Percentiles rank a stretch among this genome's conserved stretches.
These are phyloP conservation scores for Pseudogymnoascus sp. DNA, from an alignment of 2,329 filamentous ascomycete species.

Conservation along the genomic window DNA sequence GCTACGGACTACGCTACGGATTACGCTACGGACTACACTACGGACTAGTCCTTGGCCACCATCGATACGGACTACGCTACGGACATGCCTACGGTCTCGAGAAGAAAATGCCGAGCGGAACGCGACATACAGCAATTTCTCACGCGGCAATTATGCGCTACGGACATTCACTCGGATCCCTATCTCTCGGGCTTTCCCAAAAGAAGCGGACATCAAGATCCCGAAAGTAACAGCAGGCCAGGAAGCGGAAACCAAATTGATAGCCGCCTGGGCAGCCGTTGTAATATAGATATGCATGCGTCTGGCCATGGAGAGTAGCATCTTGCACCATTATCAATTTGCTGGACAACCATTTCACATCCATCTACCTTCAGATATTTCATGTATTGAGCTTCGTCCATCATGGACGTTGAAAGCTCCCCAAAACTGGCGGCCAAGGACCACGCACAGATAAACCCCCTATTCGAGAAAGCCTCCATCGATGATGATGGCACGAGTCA, in stretches of 20 bases:
- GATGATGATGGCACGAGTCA: not conserved
- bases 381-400: not conserved
- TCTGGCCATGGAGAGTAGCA: not conserved
- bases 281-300: not conserved
- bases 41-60: not conserved
- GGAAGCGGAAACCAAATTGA: not conserved
- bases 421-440: not conserved
- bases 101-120: not conserved
- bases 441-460: not conserved
- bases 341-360: not conserved
- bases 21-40: not conserved
- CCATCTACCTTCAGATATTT: not conserved
- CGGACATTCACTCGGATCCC: not conserved
- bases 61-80: not conserved
- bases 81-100: not conserved
- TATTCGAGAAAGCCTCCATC: not conserved
- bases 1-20: not conserved
- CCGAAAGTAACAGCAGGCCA: not conserved
- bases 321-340: not conserved
- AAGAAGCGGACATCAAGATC: not conserved
- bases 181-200: not conserved
- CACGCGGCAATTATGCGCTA: not conserved
- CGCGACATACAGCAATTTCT: not conserved
- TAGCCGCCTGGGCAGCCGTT: not conserved
- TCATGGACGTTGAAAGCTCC: not conserved